phyloP scores from a whole-genome alignment of 371 early-diverging fungal genomes.

The Rhizomucor miehei region DNA sequence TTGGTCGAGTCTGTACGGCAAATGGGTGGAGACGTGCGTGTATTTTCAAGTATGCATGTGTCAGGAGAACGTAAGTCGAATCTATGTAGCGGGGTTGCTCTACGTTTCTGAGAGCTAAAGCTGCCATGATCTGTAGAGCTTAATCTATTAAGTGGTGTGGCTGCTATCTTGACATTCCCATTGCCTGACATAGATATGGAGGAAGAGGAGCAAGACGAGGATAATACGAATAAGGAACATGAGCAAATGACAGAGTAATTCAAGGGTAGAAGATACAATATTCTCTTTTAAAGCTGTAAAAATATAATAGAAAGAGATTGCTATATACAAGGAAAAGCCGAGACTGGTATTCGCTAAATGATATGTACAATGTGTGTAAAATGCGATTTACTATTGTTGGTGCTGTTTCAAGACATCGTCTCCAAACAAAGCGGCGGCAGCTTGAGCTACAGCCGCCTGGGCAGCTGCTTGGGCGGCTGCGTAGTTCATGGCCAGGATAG shows the following conservation, averaged over 20 bases:
- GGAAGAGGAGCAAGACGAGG: constrained; percentile 35
- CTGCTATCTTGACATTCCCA: constrained; percentile 89
- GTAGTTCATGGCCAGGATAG: constrained; percentile 49
- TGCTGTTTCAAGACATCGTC: constrained; percentile 29
- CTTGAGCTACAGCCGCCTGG: constrained; percentile 46
- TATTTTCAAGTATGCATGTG: constrained; percentile 91
- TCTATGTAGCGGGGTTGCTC: neutral
- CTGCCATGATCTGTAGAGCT: constrained; percentile 55
- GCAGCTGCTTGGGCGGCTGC: constrained; percentile 49
- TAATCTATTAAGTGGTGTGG: constrained; percentile 90
- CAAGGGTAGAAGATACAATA: no score
- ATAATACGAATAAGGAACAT: constrained; percentile 9
- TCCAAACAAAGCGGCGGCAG: constrained; percentile 43
- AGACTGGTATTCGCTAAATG: neutral
- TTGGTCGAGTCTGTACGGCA: constrained; percentile 82
- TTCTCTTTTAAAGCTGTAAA: constrained; percentile 3
- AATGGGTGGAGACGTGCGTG: constrained; percentile 77
- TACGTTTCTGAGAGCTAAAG: neutral
- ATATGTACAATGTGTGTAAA: neutral
- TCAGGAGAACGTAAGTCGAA: constrained; percentile 85
- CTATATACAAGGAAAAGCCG: constrained; percentile 1
- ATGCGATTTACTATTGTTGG: no score
- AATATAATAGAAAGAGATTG: neutral
- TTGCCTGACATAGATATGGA: constrained; percentile 64
- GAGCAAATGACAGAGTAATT: constrained; percentile 2